Conservation (phyloP, 2,329 filamentous ascomycete genomes). For the Ambrosiella xylebori region DNA sequence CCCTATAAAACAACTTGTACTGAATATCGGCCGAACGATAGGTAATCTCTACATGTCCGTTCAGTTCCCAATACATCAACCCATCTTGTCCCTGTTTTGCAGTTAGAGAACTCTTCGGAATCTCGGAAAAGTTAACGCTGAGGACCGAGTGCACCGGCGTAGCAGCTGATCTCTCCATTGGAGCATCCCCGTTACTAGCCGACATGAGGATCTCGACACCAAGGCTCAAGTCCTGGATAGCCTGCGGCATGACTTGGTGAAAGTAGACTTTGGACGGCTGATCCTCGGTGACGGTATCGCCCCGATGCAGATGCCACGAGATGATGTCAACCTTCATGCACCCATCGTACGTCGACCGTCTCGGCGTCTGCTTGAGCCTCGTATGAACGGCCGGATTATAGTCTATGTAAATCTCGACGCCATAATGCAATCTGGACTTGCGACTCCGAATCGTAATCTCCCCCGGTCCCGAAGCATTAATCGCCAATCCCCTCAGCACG, state of each 20-base stretch:
- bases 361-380: not conserved
- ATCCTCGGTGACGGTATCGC: not conserved
- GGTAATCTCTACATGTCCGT: constrained; percentile 24
- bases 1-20: constrained; percentile 27
- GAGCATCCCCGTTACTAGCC: not conserved
- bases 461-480: constrained; percentile 20
- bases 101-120: not conserved
- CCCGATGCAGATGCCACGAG: not conserved
- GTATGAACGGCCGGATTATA: constrained; percentile 20
- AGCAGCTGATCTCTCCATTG: not conserved
- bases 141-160: not conserved
- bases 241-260: not conserved
- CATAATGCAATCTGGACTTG: constrained; percentile 28
- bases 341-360: not conserved
- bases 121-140: not conserved
- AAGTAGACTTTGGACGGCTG: not conserved
- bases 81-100: not conserved
- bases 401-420: constrained; percentile 20
- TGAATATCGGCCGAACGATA: constrained; percentile 26
- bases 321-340: not conserved
- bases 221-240: not conserved
- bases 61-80: constrained; percentile 23
- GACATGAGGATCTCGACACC: not conserved
- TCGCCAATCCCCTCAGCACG: constrained; percentile 30
- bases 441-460: constrained; percentile 25